Conservation (phyloP, 805 yeast genomes). For the Kodamaea nitidulidarum region DNA sequence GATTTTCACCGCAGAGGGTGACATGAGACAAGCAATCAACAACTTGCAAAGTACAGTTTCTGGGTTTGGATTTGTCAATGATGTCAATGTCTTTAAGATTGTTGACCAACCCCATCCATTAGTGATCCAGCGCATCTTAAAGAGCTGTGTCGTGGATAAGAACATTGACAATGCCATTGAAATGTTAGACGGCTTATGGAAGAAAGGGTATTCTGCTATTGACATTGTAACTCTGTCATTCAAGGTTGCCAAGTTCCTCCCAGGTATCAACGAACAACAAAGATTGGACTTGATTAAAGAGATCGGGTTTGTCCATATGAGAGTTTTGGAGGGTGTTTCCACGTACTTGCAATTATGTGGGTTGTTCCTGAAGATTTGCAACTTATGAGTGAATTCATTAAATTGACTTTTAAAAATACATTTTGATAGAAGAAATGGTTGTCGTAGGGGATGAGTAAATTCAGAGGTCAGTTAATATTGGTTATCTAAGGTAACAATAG, state of each 20-base stretch:
- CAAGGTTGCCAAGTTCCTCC: slow-evolving; percentile 76
- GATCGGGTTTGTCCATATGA: slow-evolving; percentile 88
- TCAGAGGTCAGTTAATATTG: too few relatives aligned
- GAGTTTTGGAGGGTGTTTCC: slow-evolving; percentile 89
- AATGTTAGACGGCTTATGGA: slow-evolving; percentile 70
- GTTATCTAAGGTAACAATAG: too few relatives aligned
- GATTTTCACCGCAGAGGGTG: slow-evolving; percentile 95
- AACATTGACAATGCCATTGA: slow-evolving; percentile 63
- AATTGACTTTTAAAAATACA: too few relatives aligned
- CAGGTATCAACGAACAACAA: slow-evolving; percentile 60
- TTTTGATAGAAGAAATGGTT: too few relatives aligned
- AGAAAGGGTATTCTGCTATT: slow-evolving; percentile 86
- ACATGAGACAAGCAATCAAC: slow-evolving; percentile 97
- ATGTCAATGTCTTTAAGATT: slow-evolving; percentile 88
- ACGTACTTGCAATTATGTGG: slow-evolving; percentile 85
- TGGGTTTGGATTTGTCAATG: slow-evolving; percentile 88
- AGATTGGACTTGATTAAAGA: slow-evolving; percentile 77
- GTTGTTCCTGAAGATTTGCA: slow-evolving; percentile 57
- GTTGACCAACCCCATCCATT: slow-evolving; percentile 97
- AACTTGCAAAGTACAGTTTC: slow-evolving; percentile 91
- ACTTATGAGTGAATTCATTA: not conserved
- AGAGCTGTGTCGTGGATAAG: slow-evolving; percentile 35
- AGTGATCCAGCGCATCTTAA: slow-evolving; percentile 61
- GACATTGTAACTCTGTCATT: slow-evolving; percentile 91
- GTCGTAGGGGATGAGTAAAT: too few relatives aligned